Evolutionary conservation across 2,329 filamentous ascomycete species (phyloP).

Genomic region (Arthrobotrys iridis): DNA sequence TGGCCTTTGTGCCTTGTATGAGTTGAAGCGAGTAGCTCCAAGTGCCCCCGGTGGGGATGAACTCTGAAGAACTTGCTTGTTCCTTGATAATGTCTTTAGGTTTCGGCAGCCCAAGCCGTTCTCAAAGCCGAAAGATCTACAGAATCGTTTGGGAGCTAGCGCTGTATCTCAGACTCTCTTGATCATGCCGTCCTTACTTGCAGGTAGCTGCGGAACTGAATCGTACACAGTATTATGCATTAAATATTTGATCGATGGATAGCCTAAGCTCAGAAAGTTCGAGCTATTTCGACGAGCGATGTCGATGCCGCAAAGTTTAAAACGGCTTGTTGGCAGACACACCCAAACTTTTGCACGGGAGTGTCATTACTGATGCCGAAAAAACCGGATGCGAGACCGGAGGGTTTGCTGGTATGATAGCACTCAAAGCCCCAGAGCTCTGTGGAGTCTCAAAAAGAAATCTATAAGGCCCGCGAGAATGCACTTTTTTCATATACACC

Average conservation of each 20-base stretch:
- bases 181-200: constrained; percentile 4
- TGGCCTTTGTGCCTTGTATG: constrained; percentile 9
- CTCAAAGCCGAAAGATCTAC: constrained; percentile 22
- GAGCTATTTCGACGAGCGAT: not conserved
- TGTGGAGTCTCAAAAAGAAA: constrained; percentile 10
- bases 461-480: not conserved
- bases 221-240: constrained; percentile 7
- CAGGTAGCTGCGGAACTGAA: constrained; percentile 6
- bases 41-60: constrained; percentile 2
- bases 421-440: constrained; percentile 8
- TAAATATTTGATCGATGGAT: constrained; percentile 26
- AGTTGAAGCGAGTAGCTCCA: constrained; percentile 16
- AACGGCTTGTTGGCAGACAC: not conserved
- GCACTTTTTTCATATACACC: not conserved
- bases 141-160: constrained; percentile 1
- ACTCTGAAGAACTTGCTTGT: constrained; percentile 26
- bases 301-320: constrained; percentile 3
- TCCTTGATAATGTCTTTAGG: constrained; percentile 1
- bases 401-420: constrained; percentile 8
- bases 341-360: not conserved
- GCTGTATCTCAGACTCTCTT: constrained; percentile 33
- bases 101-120: constrained; percentile 5
- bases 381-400: constrained; percentile 6
- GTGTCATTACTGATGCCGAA: not conserved
- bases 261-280: constrained; percentile 8